Evolutionary conservation across 1,284 basidiomycete species (phyloP).

Genomic region (Schizophyllum commune): DNA sequence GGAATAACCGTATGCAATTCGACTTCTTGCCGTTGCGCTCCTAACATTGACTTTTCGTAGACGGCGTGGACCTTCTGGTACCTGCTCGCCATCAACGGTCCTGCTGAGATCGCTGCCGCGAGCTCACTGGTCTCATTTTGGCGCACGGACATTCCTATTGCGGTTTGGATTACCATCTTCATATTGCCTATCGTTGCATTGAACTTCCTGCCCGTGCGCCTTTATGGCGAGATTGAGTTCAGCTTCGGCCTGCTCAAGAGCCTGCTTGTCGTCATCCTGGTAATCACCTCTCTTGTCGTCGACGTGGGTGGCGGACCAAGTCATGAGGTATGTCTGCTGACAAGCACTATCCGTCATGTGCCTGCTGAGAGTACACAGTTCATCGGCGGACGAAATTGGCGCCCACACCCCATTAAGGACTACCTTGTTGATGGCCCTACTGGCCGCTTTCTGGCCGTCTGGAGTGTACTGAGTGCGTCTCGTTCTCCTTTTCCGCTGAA

Average conservation of each 20-base stretch:
- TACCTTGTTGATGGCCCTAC: conserved; percentile 5
- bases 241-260: conserved; percentile 2
- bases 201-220: conserved; percentile 11
- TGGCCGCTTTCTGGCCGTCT: conserved; percentile 5
- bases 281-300: not conserved
- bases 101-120: conserved; percentile 50
- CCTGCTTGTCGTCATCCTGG: not conserved
- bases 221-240: conserved; percentile 12
- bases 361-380: not conserved
- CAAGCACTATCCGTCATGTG: too few relatives aligned
- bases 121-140: conserved; percentile 58
- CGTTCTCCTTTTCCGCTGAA: not conserved
- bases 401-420: not conserved
- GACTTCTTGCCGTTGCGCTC: not conserved
- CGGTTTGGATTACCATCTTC: not conserved
- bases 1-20: not conserved
- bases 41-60: not conserved
- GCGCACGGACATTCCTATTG: conserved; percentile 15
- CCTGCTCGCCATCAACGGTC: conserved; percentile 41
- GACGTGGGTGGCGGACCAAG: not conserved
- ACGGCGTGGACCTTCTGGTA: conserved; percentile 44
- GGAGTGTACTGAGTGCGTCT: not conserved
- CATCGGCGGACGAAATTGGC: not conserved
- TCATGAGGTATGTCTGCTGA: not conserved
- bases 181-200: not conserved